These are phyloP conservation scores for Corynascus novoguineensis DNA, from an alignment of 495 filamentous ascomycete species.

Conservation along the genomic window DNA sequence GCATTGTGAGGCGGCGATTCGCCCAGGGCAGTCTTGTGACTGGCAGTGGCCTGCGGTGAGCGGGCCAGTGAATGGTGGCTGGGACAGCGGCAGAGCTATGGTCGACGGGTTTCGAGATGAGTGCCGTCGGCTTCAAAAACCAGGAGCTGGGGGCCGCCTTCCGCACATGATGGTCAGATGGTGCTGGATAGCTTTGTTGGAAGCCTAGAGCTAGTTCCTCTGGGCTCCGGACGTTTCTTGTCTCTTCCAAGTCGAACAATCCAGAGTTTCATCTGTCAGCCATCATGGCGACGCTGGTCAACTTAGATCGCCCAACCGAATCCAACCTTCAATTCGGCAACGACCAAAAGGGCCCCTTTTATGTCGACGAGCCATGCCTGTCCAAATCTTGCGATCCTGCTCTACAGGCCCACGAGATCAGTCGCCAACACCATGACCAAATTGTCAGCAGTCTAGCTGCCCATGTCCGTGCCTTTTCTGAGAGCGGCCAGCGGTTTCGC, in stretches of 20 bases:
- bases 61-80: too few relatives aligned
- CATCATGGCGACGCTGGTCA: background rate
- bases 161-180: too few relatives aligned
- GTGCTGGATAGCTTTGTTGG: too few relatives aligned
- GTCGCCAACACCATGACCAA: background rate
- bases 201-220: too few relatives aligned
- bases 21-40: too few relatives aligned
- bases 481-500: background rate
- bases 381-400: background rate
- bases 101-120: too few relatives aligned
- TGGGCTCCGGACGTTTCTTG: too few relatives aligned
- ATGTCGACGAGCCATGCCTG: background rate
- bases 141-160: too few relatives aligned
- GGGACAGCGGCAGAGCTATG: too few relatives aligned
- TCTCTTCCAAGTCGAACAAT: background rate
- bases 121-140: too few relatives aligned
- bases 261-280: background rate
- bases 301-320: background rate
- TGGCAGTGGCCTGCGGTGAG: too few relatives aligned
- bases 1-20: too few relatives aligned
- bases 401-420: background rate
- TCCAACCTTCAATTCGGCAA: background rate
- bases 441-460: background rate
- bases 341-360: background rate
- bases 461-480: background rate